Percentiles rank a stretch among this genome's conserved stretches.
Evolutionary conservation across 2,329 filamentous ascomycete species (phyloP).

Genomic region (Thelonectria blattea): DNA sequence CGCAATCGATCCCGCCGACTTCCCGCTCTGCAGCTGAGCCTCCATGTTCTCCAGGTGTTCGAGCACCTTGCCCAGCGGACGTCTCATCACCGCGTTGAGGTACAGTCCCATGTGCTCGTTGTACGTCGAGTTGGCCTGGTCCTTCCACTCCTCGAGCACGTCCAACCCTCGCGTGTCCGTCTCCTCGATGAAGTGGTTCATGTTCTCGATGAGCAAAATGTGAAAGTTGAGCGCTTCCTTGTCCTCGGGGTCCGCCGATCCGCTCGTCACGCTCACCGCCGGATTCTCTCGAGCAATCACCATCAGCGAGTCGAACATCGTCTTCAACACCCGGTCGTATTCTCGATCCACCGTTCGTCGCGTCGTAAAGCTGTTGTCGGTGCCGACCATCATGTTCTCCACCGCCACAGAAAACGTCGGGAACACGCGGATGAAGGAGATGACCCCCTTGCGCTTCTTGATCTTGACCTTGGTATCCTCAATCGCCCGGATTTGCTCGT

Average conservation of each 20-base stretch:
- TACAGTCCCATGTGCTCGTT: slow-evolving; percentile 88
- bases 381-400: slow-evolving; percentile 77
- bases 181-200: slow-evolving; percentile 96
- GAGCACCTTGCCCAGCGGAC: slow-evolving; percentile 87
- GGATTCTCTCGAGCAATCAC: slow-evolving; percentile 83
- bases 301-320: slow-evolving; percentile 97
- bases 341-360: slow-evolving; percentile 83
- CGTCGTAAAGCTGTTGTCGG: slow-evolving; percentile 65
- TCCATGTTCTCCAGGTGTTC: slow-evolving; percentile 93
- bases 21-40: slow-evolving; percentile 66
- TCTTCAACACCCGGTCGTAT: slow-evolving; percentile 86
- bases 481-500: slow-evolving; percentile 93
- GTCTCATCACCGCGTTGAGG: slow-evolving; percentile 83
- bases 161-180: slow-evolving; percentile 77
- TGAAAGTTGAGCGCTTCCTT: slow-evolving; percentile 98
- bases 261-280: slow-evolving; percentile 51
- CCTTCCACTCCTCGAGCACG: slow-evolving; percentile 82
- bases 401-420: slow-evolving; percentile 82
- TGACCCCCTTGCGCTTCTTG: slow-evolving; percentile 97
- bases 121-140: slow-evolving; percentile 78
- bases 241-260: slow-evolving; percentile 72
- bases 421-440: slow-evolving; percentile 93
- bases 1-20: slow-evolving; percentile 69
- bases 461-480: slow-evolving; percentile 99
- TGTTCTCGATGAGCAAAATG: slow-evolving; percentile 96